Evolutionary conservation across 192 early-diverging fungal genomes (phyloP), one percentile per base, ranked within the genome.

Genomic region (Backusella liffmaniae): DNA sequence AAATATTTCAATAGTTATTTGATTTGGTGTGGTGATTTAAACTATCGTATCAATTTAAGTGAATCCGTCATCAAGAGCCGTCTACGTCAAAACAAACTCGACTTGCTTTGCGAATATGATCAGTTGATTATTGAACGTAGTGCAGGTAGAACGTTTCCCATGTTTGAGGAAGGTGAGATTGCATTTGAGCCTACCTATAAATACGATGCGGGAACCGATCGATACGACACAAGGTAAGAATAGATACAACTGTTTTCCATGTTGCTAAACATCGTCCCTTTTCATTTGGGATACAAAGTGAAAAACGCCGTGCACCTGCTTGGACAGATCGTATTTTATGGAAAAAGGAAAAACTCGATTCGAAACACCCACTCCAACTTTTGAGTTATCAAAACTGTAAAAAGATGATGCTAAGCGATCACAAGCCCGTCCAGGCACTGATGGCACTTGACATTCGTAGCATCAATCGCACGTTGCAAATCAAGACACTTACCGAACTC

Each of bases 261-360:
- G 30, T 30, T 30, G 30, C 32, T 32, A 32, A 32, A 32, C 2
- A 26, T 26, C 0, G 26, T 26, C 26, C 26, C 26, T 26, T 26
- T 26, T 26, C 32, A 32, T 32, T 32, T 32, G 32, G 32, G 32
- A 32, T 3, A 32, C 2, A 32, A 53, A 86, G 90, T 67, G 93
- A 93, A 76, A 96, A 96, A 76, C 85, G 85, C 21, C 87, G 98
- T 35, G 83, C 91, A 4, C 98, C 98, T 16, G 91, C 95, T 1
- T 99, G 96, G 90, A 97, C 95, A 75, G 98, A 99, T 78, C 91
- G 98, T 36, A 91, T 99, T 30, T 83, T 98, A 49, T 98, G 94
- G 94, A 90, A 90, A 75, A 93, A 74, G 56, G 37, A 68, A 18
- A 42, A 72, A 35, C 15, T n/a, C 26, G 42, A 51, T 0, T 15